Conservation (phyloP, 352 stramenopile genomes). For the Aphanomyces stellatus region DNA sequence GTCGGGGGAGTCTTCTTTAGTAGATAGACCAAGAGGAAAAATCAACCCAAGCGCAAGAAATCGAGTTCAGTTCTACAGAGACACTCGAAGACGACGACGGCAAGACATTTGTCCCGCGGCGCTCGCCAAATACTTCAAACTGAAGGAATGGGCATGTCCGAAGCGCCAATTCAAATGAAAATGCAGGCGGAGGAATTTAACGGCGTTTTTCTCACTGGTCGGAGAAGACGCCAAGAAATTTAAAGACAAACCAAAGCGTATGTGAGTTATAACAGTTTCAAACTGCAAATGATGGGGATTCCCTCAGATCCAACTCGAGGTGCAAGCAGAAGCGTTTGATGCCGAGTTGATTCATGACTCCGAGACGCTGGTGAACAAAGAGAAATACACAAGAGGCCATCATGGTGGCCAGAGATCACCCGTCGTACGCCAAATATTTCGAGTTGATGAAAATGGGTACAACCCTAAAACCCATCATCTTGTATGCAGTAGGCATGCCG, state of each 20-base stretch:
- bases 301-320: conserved; percentile 87
- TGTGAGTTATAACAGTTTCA: conserved; percentile 21
- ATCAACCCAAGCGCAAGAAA: no score
- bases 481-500: conserved; percentile 18
- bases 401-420: conserved; percentile 62
- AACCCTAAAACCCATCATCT: neutral
- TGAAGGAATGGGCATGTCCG: conserved; percentile 92
- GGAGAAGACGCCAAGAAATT: conserved; percentile 43
- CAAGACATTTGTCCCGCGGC: conserved; percentile 23
- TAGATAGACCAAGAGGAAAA: no score
- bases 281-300: conserved; percentile 53
- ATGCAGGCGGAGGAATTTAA: conserved; percentile 91
- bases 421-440: conserved; percentile 79
- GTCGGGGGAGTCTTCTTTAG: no score
- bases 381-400: conserved; percentile 40
- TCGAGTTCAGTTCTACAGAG: no score
- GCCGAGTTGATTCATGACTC: conserved; percentile 12
- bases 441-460: conserved; percentile 79
- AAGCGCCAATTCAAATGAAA: conserved; percentile 91
- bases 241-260: neutral
- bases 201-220: conserved; percentile 46
- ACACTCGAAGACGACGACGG: conserved; percentile 44
- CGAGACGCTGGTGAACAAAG: neutral
- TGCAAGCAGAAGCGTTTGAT: conserved; percentile 34
- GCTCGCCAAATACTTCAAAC: conserved; percentile 93